Evolutionary conservation across 371 early-diverging fungal species (phyloP).

Genomic region (Zychaea mexicana): DNA sequence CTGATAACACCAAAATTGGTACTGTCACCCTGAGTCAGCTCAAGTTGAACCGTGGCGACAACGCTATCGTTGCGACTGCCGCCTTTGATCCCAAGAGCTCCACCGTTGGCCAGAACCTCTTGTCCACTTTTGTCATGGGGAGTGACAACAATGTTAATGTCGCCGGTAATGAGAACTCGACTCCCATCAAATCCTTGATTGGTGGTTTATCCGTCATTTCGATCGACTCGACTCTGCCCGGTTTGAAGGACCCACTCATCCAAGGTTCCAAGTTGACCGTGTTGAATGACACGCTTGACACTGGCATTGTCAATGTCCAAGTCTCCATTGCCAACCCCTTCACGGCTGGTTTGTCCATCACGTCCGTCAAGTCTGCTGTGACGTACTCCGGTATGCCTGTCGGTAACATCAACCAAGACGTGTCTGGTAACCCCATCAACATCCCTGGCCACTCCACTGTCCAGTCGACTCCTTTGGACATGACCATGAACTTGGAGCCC

Average conservation of each 20-base stretch:
- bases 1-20: slow-evolving; percentile 42
- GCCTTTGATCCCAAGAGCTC: slow-evolving; percentile 49
- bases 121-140: slow-evolving; percentile 55
- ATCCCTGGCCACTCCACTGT: slow-evolving; percentile 35
- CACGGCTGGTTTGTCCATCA: slow-evolving; percentile 47
- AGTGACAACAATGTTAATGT: slow-evolving; percentile 47
- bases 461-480: slow-evolving; percentile 27
- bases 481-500: slow-evolving; percentile 45
- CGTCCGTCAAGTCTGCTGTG: slow-evolving; percentile 44
- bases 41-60: slow-evolving; percentile 44
- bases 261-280: slow-evolving; percentile 46
- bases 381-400: slow-evolving; percentile 50
- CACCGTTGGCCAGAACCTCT: slow-evolving; percentile 42
- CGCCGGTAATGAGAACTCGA: slow-evolving; percentile 43
- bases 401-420: slow-evolving; percentile 51
- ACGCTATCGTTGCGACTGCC: slow-evolving; percentile 45
- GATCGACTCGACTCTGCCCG: slow-evolving; percentile 51
- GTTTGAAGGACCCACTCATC: slow-evolving; percentile 43
- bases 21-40: slow-evolving; percentile 47
- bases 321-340: slow-evolving; percentile 61
- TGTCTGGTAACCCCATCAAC: slow-evolving; percentile 34
- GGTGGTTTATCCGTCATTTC: slow-evolving; percentile 43
- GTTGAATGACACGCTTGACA: slow-evolving; percentile 35
- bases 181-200: slow-evolving; percentile 46
- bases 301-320: slow-evolving; percentile 43